Evolutionary conservation across 805 yeast genomes (phyloP), one percentile per base, ranked within the genome.

Genomic region (Metschnikowia amazonensis): DNA sequence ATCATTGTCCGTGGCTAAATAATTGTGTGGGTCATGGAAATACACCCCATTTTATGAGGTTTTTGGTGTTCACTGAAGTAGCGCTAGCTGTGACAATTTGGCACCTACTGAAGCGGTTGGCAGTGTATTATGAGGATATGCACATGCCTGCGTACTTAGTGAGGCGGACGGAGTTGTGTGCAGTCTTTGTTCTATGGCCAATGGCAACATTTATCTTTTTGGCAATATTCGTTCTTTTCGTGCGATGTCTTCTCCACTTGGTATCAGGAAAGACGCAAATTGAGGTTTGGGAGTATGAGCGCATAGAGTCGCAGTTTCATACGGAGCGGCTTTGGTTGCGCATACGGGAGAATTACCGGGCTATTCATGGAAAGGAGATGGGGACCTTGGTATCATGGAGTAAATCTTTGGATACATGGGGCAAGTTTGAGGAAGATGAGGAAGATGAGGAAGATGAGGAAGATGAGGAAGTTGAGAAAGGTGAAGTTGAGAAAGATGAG

Each of bases 1-100:
- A 89, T 61, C 97, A 89, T 66, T 72, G 84, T 30, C 96, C 97
- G 0, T 90, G 97, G 97, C 88, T 96, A 0, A 77, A 80, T 63
- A 90, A 87, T 60, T 90, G 97, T 60, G 92, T 90, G 17, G 97
- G 97, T 0, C 81, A 80, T 59, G 62, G 64, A 0, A 90, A 90
- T 59, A 71, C 80, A 62, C 88, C 95, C 0, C 90, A 87, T 60
- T 90, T 90, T 60, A 56, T 86, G 50, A 69, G 97, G 44, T 90
- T 90, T 59, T 58, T 90, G 29, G 55, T 74, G 9, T 83, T 89
- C 86, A 82, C 86, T 1, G 61, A 77, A 17, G 57, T 74, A 28
- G 69, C 82, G 1, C 74, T 84, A 1, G 68, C 71, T 0, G 72
- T 67, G 51, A 76, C 81, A 0, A 59, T 76, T 8, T 54, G 63